Evolutionary conservation across 768 basidiomycete genomes (phyloP).

Genomic region (Tephrocybe sp.): DNA sequence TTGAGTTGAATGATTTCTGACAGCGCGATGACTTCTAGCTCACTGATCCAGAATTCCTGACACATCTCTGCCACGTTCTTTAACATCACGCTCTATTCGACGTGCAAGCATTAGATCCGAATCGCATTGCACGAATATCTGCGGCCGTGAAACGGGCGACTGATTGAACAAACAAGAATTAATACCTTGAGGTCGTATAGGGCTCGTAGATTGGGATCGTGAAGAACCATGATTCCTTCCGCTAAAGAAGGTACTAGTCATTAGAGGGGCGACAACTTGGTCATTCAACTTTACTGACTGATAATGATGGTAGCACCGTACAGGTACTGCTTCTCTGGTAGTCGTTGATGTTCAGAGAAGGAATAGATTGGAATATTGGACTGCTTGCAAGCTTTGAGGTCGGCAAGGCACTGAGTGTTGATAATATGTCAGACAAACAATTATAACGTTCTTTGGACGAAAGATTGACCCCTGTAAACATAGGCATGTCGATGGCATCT

Average conservation of each 20-base stretch:
- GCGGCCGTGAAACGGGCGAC: neutral
- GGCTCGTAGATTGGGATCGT: slow-evolving; percentile 72
- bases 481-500: slow-evolving; percentile 84
- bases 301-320: slow-evolving; percentile 95
- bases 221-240: slow-evolving; percentile 90
- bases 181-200: slow-evolving; percentile 89
- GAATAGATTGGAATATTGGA: slow-evolving; percentile 94
- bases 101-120: slow-evolving; percentile 97
- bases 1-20: neutral
- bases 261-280: slow-evolving; percentile 3
- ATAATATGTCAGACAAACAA: neutral
- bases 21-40: slow-evolving; percentile 17
- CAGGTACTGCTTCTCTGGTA: slow-evolving; percentile 77
- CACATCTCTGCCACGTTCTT: slow-evolving; percentile 83
- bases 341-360: slow-evolving; percentile 84
- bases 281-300: slow-evolving; percentile 35
- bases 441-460: slow-evolving; percentile 1
- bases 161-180: neutral
- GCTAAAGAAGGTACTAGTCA: slow-evolving; percentile 40
- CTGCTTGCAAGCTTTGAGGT: slow-evolving; percentile 81
- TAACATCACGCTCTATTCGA: slow-evolving; percentile 82
- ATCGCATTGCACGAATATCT: slow-evolving; percentile 92
- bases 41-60: slow-evolving; percentile 89
- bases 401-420: slow-evolving; percentile 65
- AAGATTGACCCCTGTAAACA: slow-evolving; percentile 69